phyloP scores from a whole-genome alignment of 495 filamentous ascomycete species.

The Neurospora sp. region DNA sequence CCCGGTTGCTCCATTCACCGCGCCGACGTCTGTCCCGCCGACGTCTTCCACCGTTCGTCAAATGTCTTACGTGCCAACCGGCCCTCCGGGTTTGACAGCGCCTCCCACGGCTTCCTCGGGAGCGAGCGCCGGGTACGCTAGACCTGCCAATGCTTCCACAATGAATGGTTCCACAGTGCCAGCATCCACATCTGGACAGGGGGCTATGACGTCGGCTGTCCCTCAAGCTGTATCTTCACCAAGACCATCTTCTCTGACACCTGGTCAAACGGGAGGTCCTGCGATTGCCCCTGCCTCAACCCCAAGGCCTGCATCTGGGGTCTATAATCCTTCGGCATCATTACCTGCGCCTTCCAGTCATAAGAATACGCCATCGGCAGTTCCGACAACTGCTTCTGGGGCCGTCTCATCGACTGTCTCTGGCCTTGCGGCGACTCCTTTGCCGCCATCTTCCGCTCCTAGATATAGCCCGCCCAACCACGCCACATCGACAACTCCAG shows the following conservation, averaged over 20 bases:
- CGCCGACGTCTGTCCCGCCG: not conserved
- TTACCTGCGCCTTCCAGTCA: not conserved
- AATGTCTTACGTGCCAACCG: not conserved
- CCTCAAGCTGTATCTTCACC: not conserved
- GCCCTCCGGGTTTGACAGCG: not conserved
- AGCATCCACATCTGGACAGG: not conserved
- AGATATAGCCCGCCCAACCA: not conserved
- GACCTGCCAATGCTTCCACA: not conserved
- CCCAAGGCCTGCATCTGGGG: not conserved
- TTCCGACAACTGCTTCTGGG: not conserved
- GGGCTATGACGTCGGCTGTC: not conserved
- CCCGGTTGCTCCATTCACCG: not conserved
- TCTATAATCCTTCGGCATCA: not conserved
- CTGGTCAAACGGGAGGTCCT: not conserved
- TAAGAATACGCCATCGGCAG: not conserved
- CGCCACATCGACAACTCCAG: not conserved
- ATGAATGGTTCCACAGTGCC: not conserved
- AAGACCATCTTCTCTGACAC: not conserved
- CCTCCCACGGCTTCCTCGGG: not conserved
- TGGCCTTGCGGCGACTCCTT: not conserved
- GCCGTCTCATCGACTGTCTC: not conserved
- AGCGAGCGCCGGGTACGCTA: not conserved
- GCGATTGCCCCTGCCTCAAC: not conserved
- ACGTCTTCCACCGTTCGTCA: not conserved
- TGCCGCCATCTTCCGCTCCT: not conserved